These are phyloP conservation scores for Oryza punctata DNA, from an alignment of 176 grass and related monocot genomes.

Conservation along the genomic window DNA sequence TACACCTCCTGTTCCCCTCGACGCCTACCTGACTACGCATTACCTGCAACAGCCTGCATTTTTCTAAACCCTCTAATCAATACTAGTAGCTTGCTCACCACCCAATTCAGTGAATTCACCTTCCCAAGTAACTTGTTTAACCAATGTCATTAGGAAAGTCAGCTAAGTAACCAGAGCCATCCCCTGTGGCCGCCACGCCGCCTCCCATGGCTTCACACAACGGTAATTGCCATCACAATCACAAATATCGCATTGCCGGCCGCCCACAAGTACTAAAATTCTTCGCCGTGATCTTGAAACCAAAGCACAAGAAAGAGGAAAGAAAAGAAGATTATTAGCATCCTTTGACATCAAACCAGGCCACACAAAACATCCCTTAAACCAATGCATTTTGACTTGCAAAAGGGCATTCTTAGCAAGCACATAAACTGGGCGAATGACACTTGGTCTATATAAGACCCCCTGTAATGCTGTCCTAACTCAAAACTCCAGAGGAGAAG, in stretches of 20 bases:
- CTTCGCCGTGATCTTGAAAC: constrained; percentile 47
- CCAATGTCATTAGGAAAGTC: neutral
- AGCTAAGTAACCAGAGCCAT: neutral
- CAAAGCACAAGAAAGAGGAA: constrained; percentile 30
- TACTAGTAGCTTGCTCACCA: neutral
- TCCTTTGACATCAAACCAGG: constrained; percentile 2
- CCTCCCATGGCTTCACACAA: constrained; percentile 41
- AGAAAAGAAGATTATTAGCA: neutral
- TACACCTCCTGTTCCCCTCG: neutral
- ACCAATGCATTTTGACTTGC: constrained; percentile 37
- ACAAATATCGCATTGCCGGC: neutral
- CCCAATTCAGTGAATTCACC: constrained; percentile 10
- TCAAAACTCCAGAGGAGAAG: neutral
- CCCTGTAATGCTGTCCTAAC: neutral
- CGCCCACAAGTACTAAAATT: constrained; percentile 5
- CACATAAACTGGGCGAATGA: neutral
- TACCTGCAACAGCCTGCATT: constrained; percentile 5
- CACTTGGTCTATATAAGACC: neutral
- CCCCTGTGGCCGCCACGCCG: constrained; percentile 24
- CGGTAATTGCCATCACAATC: constrained; percentile 22
- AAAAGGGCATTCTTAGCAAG: constrained; percentile 21
- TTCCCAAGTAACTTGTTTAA: neutral
- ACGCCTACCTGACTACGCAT: neutral
- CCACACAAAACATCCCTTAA: constrained; percentile 7
- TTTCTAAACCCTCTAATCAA: neutral